Evolutionary conservation across 1,139 yeast genomes (phyloP).

Genomic region (Candida mesenterica): DNA sequence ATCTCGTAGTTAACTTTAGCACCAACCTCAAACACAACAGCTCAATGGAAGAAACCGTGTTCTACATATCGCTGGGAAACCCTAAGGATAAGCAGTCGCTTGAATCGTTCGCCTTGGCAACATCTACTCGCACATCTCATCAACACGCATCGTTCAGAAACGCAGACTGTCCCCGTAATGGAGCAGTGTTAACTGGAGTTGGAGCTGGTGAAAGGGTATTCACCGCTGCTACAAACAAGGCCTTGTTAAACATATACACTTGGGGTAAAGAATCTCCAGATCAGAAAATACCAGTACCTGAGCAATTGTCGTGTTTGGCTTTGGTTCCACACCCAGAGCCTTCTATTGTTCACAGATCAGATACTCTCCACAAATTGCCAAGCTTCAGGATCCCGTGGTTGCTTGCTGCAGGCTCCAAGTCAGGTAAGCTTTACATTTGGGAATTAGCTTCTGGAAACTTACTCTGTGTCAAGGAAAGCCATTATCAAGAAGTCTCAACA

Average conservation of each 20-base stretch:
- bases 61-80: slow-evolving; percentile 53
- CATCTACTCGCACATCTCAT: slow-evolving; percentile 52
- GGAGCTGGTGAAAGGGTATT: slow-evolving; percentile 49
- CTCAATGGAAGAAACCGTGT: slow-evolving; percentile 61
- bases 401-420: slow-evolving; percentile 64
- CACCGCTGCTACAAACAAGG: slow-evolving; percentile 65
- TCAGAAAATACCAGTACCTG: slow-evolving; percentile 86
- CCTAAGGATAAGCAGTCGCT: slow-evolving; percentile 46
- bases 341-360: slow-evolving; percentile 1
- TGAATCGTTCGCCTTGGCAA: slow-evolving; percentile 48
- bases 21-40: background rate
- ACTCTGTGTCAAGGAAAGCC: slow-evolving; percentile 73
- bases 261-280: slow-evolving; percentile 80
- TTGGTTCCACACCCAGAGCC: slow-evolving; percentile 40
- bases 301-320: slow-evolving; percentile 61
- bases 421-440: slow-evolving; percentile 85
- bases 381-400: slow-evolving; percentile 61
- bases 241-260: slow-evolving; percentile 70
- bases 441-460: slow-evolving; percentile 78
- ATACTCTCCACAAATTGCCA: slow-evolving; percentile 18
- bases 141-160: slow-evolving; percentile 53
- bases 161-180: slow-evolving; percentile 49
- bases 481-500: slow-evolving; percentile 71
- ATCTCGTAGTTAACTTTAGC: background rate
- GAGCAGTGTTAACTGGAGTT: slow-evolving; percentile 45